Base-by-base conservation (phyloP, 1,284 basidiomycete genomes). In the Rhodotorula sp. region DNA sequence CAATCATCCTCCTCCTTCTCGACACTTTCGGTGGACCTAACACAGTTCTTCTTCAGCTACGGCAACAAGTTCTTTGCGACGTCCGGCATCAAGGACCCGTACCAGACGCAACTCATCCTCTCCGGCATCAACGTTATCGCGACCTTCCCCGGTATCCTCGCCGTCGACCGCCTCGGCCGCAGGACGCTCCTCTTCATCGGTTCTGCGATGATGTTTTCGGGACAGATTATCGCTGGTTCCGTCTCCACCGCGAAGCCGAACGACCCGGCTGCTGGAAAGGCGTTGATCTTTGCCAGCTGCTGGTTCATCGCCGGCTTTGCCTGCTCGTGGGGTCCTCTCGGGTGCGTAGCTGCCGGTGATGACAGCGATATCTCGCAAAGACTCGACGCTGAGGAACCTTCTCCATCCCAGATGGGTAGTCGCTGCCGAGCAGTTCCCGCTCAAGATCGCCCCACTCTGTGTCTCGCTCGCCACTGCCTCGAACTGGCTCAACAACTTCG, bases 291-390 rank as follows among this genome's bases (percentile, higher is more conserved):
- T 48, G 83, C 83, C 76, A 81, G 80, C 52, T 83, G 81, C 77
- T 71, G 83, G 74, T 84, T 84, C 78, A 79, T 84, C 70, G 81
- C 81, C 34, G 79, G 78, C 34, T 84, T 84, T 75, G 83, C 83
- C 17, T 74, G 51, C 29, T 63, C 61, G 0, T 64, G 63, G 63
- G 63, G 63, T 20, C 63, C 63, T 24, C 63, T 64, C 47, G 63
- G 55, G 6, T 64, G 62, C 55, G 59, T 29, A n/a, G 36, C n/a
- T n/a, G 34, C 27, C 13, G 5, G 55, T n/a, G 29, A 5, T 7
- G n/a, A 10, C 32, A 19, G 7, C 30, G 29, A 29, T 6, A 30
- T 15, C 2, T 10, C n/a, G 19, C 6, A 11, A 34, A 24, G 24
- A 39, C 55, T 56, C 48, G 29, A 34, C 6, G 60, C 69, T 39